phyloP scores from a whole-genome alignment of 495 filamentous ascomycete species.

The Aspergillus diversus region DNA sequence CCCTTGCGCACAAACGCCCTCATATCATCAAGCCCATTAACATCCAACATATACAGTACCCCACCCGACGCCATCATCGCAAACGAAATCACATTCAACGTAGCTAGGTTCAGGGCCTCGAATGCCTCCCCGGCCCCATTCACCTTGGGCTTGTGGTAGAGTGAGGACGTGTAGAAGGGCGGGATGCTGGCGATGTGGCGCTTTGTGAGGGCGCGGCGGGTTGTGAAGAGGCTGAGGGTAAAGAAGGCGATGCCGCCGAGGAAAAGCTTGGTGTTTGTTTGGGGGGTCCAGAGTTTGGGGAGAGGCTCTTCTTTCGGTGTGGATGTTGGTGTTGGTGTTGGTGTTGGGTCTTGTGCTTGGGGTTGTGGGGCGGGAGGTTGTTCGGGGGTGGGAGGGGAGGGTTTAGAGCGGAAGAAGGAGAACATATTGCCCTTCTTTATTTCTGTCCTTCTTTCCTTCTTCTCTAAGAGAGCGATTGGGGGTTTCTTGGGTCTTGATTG shows the following conservation, averaged over 20 bases:
- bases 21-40: conserved; percentile 72
- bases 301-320: conserved; percentile 12
- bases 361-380: conserved; percentile 24
- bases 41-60: conserved; percentile 68
- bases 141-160: conserved; percentile 43
- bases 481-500: neutral
- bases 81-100: conserved; percentile 74
- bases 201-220: conserved; percentile 65
- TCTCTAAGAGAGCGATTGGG: neutral
- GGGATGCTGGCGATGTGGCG: conserved; percentile 59
- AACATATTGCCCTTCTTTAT: conserved; percentile 9
- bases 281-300: conserved; percentile 24
- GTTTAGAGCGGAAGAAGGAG: conserved; percentile 22
- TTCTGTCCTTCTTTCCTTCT: neutral
- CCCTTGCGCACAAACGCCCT: conserved; percentile 54
- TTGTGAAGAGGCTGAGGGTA: conserved; percentile 66
- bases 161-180: conserved; percentile 66
- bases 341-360: conserved; percentile 13
- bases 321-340: conserved; percentile 13
- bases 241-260: conserved; percentile 75
- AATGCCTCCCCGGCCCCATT: conserved; percentile 68
- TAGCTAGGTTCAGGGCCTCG: conserved; percentile 81
- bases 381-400: conserved; percentile 25
- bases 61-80: conserved; percentile 71
- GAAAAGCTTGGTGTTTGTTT: conserved; percentile 58